Evolutionary conservation across 2,329 filamentous ascomycete genomes (phyloP).

Genomic region (Colletotrichum sp.): DNA sequence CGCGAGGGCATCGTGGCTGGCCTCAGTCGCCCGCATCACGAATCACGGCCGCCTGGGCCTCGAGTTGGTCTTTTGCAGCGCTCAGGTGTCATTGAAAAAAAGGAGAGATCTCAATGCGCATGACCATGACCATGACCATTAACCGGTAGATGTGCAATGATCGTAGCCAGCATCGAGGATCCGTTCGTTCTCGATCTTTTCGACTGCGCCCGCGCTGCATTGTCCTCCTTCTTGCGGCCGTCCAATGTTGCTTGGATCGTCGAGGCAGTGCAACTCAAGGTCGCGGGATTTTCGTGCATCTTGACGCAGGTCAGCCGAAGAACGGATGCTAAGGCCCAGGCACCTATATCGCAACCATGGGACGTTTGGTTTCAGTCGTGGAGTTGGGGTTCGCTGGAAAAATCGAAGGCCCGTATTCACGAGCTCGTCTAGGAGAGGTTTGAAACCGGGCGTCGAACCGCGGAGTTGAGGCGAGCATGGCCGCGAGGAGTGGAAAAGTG

Average conservation of each 20-base stretch:
- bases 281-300: constrained; percentile 2
- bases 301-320: background rate
- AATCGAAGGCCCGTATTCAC: constrained; percentile 10
- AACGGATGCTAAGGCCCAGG: constrained; percentile 10
- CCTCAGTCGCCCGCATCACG: background rate
- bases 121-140: background rate
- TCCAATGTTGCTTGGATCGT: constrained; percentile 6
- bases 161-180: background rate
- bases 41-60: background rate
- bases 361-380: constrained; percentile 19
- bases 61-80: background rate
- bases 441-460: constrained; percentile 9
- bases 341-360: constrained; percentile 14
- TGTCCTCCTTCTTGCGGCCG: background rate
- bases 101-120: background rate
- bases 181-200: background rate
- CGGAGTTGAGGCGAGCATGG: background rate
- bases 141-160: background rate
- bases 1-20: background rate
- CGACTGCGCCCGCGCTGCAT: background rate
- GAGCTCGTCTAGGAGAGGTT: background rate
- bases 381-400: constrained; percentile 1
- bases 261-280: constrained; percentile 9
- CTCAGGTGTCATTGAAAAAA: background rate
- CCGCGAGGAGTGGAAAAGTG: background rate